These are phyloP conservation scores for Pinus albicaulis DNA, from an alignment of 75 land plant genomes.

Conservation along the genomic window DNA sequence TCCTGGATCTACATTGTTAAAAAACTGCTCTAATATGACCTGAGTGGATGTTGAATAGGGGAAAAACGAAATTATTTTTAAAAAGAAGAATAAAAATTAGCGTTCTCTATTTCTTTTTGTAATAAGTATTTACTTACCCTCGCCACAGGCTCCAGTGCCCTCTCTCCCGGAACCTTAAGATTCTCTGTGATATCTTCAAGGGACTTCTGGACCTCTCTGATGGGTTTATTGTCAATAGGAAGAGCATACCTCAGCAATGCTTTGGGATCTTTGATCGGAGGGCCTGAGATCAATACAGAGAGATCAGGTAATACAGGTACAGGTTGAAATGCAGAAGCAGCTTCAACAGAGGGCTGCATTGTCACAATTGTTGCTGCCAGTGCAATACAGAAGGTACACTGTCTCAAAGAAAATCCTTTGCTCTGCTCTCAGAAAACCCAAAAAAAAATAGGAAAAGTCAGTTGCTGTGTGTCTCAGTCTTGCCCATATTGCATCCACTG, in stretches of 20 bases:
- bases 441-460: background rate
- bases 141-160: slow-evolving; percentile 78
- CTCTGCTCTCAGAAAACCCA: slow-evolving; percentile 17
- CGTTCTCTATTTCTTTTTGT: background rate
- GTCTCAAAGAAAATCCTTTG: slow-evolving; percentile 32
- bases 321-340: slow-evolving; percentile 31
- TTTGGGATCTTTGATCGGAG: slow-evolving; percentile 93
- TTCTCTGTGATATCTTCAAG: slow-evolving; percentile 91
- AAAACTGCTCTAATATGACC: background rate
- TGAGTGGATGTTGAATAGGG: background rate
- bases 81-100: background rate
- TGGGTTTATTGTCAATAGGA: slow-evolving; percentile 88
- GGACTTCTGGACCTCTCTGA: slow-evolving; percentile 96
- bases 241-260: slow-evolving; percentile 90
- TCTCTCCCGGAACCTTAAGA: slow-evolving; percentile 83
- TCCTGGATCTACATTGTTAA: background rate
- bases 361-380: slow-evolving; percentile 60
- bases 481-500: too few species aligned
- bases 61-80: background rate
- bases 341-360: slow-evolving; percentile 21
- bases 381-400: slow-evolving; percentile 65
- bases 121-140: slow-evolving; percentile 42
- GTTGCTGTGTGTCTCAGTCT: too few species aligned
- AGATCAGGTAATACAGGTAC: slow-evolving; percentile 55
- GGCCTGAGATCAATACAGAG: slow-evolving; percentile 83